Evolutionary conservation across 192 early-diverging fungal genomes (phyloP).

Genomic region (Backusella mclennaniae): DNA sequence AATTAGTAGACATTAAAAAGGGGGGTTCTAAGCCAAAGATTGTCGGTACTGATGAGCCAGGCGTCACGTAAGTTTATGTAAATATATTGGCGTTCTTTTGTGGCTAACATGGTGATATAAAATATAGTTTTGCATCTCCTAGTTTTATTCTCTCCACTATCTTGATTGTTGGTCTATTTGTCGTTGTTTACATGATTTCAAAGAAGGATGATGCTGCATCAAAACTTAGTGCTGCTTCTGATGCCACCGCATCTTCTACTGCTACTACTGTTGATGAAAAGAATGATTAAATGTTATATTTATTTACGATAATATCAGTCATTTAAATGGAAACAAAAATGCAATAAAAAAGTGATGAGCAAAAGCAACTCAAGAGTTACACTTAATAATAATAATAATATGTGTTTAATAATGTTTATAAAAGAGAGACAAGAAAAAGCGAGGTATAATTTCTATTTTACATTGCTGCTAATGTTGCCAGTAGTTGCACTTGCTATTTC

Average conservation of each 20-base stretch:
- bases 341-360: no score
- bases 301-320: no score
- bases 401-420: neutral
- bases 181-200: neutral
- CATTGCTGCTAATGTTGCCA: neutral
- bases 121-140: constrained; percentile 1
- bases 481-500: neutral
- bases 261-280: neutral
- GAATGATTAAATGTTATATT: neutral
- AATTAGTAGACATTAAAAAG: constrained; percentile 57
- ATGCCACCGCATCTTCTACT: neutral
- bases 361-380: no score
- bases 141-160: constrained; percentile 3
- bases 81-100: no score
- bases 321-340: no score
- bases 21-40: neutral
- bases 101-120: no score
- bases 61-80: neutral
- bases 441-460: neutral
- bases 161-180: neutral
- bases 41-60: neutral
- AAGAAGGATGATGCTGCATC: neutral
- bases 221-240: neutral
- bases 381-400: no score
- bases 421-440: neutral